Percentiles rank a stretch among this genome's conserved stretches.
Conservation (phyloP, 768 basidiomycete genomes). For the Mycena vitilis region DNA sequence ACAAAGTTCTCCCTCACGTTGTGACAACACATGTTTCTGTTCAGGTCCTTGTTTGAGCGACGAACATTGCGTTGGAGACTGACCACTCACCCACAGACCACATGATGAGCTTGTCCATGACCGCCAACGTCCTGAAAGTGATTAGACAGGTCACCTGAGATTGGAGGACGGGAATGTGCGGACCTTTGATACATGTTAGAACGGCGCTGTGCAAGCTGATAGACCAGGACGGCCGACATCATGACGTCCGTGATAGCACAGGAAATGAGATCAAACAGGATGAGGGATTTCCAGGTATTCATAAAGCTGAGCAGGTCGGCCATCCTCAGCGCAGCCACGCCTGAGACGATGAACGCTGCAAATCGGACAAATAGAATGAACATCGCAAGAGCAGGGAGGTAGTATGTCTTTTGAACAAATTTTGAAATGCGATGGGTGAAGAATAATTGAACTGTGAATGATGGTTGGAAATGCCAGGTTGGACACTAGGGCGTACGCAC, state of each 20-base stretch:
- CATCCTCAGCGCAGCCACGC: constrained; percentile 17
- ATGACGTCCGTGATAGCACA: constrained; percentile 20
- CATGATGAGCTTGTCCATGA: constrained; percentile 27
- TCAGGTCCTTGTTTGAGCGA: neutral
- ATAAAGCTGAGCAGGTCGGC: constrained; percentile 1
- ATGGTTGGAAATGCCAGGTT: neutral
- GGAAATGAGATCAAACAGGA: constrained; percentile 8
- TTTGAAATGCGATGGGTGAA: constrained; percentile 18
- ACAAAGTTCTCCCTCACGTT: neutral
- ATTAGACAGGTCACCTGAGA: neutral
- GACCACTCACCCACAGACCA: constrained; percentile 17
- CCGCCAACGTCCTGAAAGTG: neutral
- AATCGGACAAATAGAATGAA: constrained; percentile 10
- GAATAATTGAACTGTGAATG: constrained; percentile 14
- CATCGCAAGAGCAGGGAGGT: neutral
- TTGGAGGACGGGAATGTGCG: neutral
- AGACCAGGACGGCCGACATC: constrained; percentile 18
- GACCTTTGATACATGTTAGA: neutral
- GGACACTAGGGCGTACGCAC: neutral
- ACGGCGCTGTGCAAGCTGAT: constrained; percentile 7
- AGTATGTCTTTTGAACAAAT: constrained; percentile 13
- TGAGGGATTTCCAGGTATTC: constrained; percentile 13
- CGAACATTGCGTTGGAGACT: neutral
- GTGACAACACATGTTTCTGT: constrained; percentile 23
- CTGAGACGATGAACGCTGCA: constrained; percentile 15